Evolutionary conservation across 1,284 basidiomycete genomes (phyloP).

Genomic region (Ceratorhiza oryzae-sativae): DNA sequence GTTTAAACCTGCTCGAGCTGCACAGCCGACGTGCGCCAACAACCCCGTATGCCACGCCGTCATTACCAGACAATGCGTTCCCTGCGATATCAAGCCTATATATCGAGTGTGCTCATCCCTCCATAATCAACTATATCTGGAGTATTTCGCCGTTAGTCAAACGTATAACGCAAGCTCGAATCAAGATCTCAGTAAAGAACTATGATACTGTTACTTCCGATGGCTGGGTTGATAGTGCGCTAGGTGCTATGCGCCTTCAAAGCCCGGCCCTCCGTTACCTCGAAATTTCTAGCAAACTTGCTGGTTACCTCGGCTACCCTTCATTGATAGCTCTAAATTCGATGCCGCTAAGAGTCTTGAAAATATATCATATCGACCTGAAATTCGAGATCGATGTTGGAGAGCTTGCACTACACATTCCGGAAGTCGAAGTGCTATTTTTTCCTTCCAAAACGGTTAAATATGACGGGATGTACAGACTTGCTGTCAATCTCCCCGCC

Average conservation of each 20-base stretch:
- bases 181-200: neutral
- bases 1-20: neutral
- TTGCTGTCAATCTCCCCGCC: neutral
- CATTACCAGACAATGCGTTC: neutral
- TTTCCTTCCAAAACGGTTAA: neutral
- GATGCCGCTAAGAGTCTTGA: too few species aligned
- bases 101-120: neutral
- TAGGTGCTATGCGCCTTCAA: neutral
- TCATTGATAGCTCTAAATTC: neutral
- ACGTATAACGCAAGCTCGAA: neutral
- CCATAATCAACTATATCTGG: neutral
- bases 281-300: too few species aligned
- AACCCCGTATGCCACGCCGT: neutral
- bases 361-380: neutral
- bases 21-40: too few species aligned
- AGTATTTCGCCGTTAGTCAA: neutral
- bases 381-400: neutral
- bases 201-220: neutral
- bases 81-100: neutral
- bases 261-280: too few species aligned
- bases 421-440: neutral
- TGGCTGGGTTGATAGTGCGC: neutral
- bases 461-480: neutral
- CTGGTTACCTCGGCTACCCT: neutral
- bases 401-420: neutral